These are phyloP conservation scores for Cymbopogon flexuosus DNA, from an alignment of 202 grass and related monocot genomes.

Conservation along the genomic window DNA sequence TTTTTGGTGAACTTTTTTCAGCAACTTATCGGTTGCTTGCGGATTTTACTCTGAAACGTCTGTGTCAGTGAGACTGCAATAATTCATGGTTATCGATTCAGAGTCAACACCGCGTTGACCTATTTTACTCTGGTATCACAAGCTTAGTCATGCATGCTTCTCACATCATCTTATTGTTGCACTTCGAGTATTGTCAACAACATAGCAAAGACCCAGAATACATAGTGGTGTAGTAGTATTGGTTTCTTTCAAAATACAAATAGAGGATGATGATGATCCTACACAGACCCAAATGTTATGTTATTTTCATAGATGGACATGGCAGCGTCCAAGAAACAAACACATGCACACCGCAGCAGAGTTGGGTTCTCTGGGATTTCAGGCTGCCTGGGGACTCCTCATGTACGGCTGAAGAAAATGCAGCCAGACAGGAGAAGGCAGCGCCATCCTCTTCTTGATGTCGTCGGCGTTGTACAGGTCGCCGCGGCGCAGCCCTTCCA, in stretches of 20 bases:
- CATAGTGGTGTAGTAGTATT: neutral
- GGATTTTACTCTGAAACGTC: neutral
- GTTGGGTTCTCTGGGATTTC: neutral
- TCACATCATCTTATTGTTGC: neutral
- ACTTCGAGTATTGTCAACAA: neutral
- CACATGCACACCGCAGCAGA: neutral
- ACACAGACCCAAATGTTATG: neutral
- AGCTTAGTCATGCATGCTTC: neutral
- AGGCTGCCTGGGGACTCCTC: constrained; percentile 4
- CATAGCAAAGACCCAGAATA: neutral
- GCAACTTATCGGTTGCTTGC: neutral
- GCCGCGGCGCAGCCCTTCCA: constrained; percentile 39
- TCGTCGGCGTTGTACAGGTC: constrained; percentile 46
- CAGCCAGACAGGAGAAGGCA: constrained; percentile 38
- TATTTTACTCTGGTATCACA: neutral
- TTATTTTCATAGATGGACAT: neutral
- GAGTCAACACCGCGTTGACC: neutral
- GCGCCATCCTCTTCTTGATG: constrained; percentile 25
- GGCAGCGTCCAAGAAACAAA: neutral
- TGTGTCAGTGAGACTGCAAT: neutral
- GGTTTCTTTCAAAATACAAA: neutral
- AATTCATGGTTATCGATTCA: neutral
- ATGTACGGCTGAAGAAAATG: constrained; percentile 11
- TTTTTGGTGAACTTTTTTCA: neutral
- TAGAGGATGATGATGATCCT: neutral